Evolutionary conservation across 306 rosid species (phyloP), one percentile per base, ranked within the genome.

Genomic region (Oxytropis ochrocephala): DNA sequence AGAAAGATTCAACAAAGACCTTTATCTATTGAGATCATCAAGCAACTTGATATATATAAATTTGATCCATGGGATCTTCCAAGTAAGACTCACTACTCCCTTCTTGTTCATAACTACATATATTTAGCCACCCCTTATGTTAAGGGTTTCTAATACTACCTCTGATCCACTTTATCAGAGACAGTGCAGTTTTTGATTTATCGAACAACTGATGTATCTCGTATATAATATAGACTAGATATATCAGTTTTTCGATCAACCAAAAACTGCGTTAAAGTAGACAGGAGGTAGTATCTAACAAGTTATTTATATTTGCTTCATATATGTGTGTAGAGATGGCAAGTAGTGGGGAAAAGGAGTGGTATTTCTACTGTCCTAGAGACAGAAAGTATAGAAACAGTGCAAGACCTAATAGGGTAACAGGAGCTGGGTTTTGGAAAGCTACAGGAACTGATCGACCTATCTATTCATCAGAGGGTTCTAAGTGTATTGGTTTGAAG

Each of bases 41-140:
- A 87, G 64, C 97, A 88, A 50, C 91, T 94, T 19, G 98, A 94
- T 78, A 94, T 94, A 83, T 94, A 94, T 19, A 90, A 94, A 61
- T 81, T 77, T 51, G 97, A 94, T 67, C 98, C 98, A 9, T 90
- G 98, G 98, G 98, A 94, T 87, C 98, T 94, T 68, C 98, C 98
- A 63, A 88, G 98, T 89, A 87, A 83, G 90, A 21, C 36, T 11
- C 43, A 38, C 43, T 35, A 38, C 11, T 8, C 10, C 29, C 29
- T 24, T 24, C 29, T 24, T 21, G 2, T 24, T 24, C 29, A 24
- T 24, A n/a, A 8, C 47, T 17, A 17, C 30, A 8, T n/a, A 1
- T 35, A 56, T 61, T n/a, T n/a, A n/a, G n/a, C n/a, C n/a, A n/a
- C 19, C 8, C 43, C 8, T 38, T 38, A 8, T 38, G 43, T 38